Evolutionary conservation across 208 protist genomes (phyloP).

Genomic region (Leishmania arabica): DNA sequence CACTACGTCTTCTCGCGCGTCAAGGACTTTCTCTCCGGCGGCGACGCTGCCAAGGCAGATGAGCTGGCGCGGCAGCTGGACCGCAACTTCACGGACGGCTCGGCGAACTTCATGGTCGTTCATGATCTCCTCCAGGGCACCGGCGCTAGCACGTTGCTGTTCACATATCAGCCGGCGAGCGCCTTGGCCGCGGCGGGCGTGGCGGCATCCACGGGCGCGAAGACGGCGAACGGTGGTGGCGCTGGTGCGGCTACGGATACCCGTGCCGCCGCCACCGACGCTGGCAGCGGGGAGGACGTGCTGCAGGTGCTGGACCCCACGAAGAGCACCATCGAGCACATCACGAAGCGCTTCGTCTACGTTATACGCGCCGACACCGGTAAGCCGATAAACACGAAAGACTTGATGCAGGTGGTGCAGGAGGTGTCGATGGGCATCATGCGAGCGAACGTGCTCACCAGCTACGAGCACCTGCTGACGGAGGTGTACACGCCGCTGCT

Average conservation of each 20-base stretch:
- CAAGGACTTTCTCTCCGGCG: slow-evolving; percentile 87
- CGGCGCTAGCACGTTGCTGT: slow-evolving; percentile 79
- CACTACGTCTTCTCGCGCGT: slow-evolving; percentile 88
- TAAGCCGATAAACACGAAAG: slow-evolving; percentile 75
- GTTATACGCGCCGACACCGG: slow-evolving; percentile 55
- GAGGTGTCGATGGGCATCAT: slow-evolving; percentile 88
- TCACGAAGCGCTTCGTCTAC: slow-evolving; percentile 87
- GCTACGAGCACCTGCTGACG: slow-evolving; percentile 88
- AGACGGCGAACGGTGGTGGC: slow-evolving; percentile 9
- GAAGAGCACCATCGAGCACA: slow-evolving; percentile 56
- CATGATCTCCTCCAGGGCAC: slow-evolving; percentile 85
- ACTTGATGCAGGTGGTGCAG: slow-evolving; percentile 76
- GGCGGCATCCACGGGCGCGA: slow-evolving; percentile 1
- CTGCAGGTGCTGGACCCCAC: slow-evolving; percentile 73
- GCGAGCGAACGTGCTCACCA: slow-evolving; percentile 78
- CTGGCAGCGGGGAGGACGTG: slow-evolving; percentile 47
- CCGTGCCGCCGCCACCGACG: slow-evolving; percentile 12
- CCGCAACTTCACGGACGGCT: slow-evolving; percentile 79
- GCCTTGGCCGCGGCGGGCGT: slow-evolving; percentile 7
- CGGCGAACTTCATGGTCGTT: slow-evolving; percentile 84
- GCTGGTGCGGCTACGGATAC: background rate
- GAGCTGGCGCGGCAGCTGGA: slow-evolving; percentile 73
- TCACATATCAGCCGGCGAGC: slow-evolving; percentile 75
- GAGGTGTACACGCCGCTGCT: slow-evolving; percentile 93
- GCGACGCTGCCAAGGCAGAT: slow-evolving; percentile 62